Evolutionary conservation across 2,329 filamentous ascomycete genomes (phyloP), one percentile per base, ranked within the genome.

Genomic region (Aspergillus aculeatinus): DNA sequence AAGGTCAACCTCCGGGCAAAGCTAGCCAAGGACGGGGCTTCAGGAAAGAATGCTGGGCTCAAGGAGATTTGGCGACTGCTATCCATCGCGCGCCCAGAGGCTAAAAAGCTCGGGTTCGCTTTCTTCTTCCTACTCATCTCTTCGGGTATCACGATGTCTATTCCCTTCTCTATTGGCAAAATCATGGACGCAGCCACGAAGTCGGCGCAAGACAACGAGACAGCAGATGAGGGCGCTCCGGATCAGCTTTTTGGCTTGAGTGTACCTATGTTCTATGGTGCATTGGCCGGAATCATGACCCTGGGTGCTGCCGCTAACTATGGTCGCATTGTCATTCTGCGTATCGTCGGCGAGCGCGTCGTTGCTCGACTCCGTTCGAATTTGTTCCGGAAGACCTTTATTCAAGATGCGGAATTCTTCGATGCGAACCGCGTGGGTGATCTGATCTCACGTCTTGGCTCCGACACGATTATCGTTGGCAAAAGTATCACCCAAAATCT

Each of bases 331-430:
- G 89, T 98, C 59, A 88, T 98, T 57, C 84, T 99, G 23, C 87
- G 95, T 27, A 95, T 98, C 63, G 91, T 99, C 7, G 96, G 95
- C 64, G 95, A 99, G 77, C 86, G 95, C 48, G 95, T 99, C 60
- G 95, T 99, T 57, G 89, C 94, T 11, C 87, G 94, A 67, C 83
- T 99, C 58, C 87, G 95, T 62, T 94, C 93, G 16, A 90, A 92
- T 72, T 86, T 99, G 4, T 99, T 96, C 79, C 87, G 92, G 65
- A 87, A 90, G 65, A 99, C 95, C 0, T 96, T 96, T 68, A 85
- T 95, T n/a, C 95, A 99, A 75, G 95, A 99, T 75, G 95, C 95
- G 60, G 95, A 98, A 72, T 99, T 99, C 80, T 99, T 99, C 72
- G 95, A 99, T 74, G 95, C 95, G 44, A 99, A 99, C 78, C 86